Evolutionary conservation across 2,329 filamentous ascomycete species (phyloP).

Genomic region (Blastomyces parvus): DNA sequence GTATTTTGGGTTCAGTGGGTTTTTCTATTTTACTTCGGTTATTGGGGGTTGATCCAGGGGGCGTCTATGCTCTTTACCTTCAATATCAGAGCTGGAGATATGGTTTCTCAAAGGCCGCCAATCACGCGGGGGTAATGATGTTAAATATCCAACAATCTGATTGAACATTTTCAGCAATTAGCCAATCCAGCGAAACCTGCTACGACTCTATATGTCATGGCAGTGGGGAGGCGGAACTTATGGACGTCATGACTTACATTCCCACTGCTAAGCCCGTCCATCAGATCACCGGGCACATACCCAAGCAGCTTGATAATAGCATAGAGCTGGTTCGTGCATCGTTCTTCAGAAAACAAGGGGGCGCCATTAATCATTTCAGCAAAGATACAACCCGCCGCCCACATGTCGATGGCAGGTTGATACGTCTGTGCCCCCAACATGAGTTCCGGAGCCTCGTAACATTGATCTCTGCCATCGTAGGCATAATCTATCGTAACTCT

Average conservation of each 20-base stretch:
- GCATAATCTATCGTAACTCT: not conserved
- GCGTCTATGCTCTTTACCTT: not conserved
- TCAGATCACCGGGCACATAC: not conserved
- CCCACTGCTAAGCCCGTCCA: not conserved
- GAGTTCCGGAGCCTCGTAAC: not conserved
- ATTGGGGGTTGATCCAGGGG: too few relatives aligned
- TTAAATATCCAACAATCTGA: not conserved
- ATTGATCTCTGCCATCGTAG: not conserved
- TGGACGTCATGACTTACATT: not conserved
- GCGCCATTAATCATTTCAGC: constrained; percentile 1
- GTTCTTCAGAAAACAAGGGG: constrained; percentile 1
- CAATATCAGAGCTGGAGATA: not conserved
- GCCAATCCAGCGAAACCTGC: not conserved
- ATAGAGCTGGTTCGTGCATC: constrained; percentile 2
- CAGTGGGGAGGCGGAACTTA: too few relatives aligned
- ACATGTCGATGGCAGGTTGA: constrained; percentile 2
- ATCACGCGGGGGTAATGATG: not conserved
- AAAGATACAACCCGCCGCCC: constrained; percentile 1
- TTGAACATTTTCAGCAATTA: not conserved
- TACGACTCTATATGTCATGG: too few relatives aligned
- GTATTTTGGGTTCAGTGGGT: too few relatives aligned
- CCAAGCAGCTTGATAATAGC: not conserved
- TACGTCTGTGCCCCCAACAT: not conserved
- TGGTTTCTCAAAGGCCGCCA: not conserved
- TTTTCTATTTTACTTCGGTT: too few relatives aligned